These are phyloP conservation scores for Rubia tinctorum DNA, from an alignment of 305 asterid species.

Conservation along the genomic window DNA sequence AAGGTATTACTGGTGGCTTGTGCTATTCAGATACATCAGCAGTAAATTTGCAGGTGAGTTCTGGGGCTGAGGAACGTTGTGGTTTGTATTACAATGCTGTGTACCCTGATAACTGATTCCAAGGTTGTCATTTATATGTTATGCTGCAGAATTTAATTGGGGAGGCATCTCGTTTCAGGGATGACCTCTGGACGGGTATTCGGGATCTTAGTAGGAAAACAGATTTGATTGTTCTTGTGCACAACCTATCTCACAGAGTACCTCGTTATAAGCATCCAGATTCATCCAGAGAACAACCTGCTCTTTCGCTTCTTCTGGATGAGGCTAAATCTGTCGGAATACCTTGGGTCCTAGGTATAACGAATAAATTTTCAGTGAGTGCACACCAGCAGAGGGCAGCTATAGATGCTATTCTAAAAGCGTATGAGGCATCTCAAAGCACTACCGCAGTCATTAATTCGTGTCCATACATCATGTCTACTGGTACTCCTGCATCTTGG, in stretches of 20 bases:
- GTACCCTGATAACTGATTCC: background rate
- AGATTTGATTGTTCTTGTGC: constrained; percentile 92
- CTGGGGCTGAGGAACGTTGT: constrained; percentile 12
- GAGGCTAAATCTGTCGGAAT: constrained; percentile 93
- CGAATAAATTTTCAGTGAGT: constrained; percentile 95
- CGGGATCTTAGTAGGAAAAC: constrained; percentile 88
- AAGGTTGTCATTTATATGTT: background rate
- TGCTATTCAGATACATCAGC: constrained; percentile 85
- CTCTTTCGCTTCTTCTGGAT: constrained; percentile 69
- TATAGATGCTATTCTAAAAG: constrained; percentile 67
- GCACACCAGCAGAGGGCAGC: constrained; percentile 92
- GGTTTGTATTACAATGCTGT: background rate
- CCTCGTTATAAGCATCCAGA: constrained; percentile 59
- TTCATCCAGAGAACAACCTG: constrained; percentile 58
- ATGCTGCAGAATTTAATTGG: constrained; percentile 62
- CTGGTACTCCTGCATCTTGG: constrained; percentile 62
- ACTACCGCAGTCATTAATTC: constrained; percentile 78
- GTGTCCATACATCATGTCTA: constrained; percentile 87
- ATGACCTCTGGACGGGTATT: constrained; percentile 94
- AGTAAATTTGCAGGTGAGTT: constrained; percentile 79
- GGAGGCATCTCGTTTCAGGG: constrained; percentile 92
- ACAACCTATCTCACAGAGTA: constrained; percentile 91
- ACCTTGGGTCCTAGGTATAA: constrained; percentile 95
- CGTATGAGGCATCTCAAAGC: constrained; percentile 80
- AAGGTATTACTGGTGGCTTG: constrained; percentile 92